phyloP scores from a whole-genome alignment of 495 filamentous ascomycete genomes.

The Tuber magnatum region DNA sequence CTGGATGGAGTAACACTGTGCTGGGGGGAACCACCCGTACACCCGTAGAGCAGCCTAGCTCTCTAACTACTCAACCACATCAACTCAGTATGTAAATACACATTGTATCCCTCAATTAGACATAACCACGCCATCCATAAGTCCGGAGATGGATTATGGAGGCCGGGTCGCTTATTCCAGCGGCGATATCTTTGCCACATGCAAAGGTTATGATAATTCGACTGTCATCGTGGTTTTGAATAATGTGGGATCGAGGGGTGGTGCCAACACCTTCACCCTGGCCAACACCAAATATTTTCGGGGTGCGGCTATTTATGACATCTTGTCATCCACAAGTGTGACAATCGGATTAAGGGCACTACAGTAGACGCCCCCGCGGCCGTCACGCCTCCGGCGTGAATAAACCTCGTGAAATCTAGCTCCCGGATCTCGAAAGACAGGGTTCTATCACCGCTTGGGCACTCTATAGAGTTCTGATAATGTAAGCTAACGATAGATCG shows the following conservation, averaged over 20 bases:
- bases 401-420: not conserved
- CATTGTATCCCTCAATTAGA: slow-evolving; percentile 6
- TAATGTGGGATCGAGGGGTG: too few relatives aligned
- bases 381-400: not conserved
- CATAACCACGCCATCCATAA: slow-evolving; percentile 51
- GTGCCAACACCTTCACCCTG: too few relatives aligned
- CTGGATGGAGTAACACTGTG: slow-evolving; percentile 66
- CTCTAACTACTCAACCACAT: slow-evolving; percentile 52
- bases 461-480: not conserved
- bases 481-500: too few relatives aligned
- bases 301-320: too few relatives aligned
- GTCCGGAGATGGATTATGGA: slow-evolving; percentile 45
- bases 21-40: slow-evolving; percentile 48
- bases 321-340: too few relatives aligned
- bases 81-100: slow-evolving; percentile 42
- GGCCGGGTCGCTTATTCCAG: slow-evolving; percentile 48
- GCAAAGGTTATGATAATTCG: slow-evolving; percentile 53
- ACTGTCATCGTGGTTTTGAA: slow-evolving; percentile 46
- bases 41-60: slow-evolving; percentile 73
- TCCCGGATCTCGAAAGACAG: not conserved
- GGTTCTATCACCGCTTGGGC: not conserved
- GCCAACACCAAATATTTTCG: too few relatives aligned
- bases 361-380: too few relatives aligned
- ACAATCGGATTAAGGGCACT: too few relatives aligned
- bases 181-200: slow-evolving; percentile 53